Base-by-base conservation (phyloP, 2,329 filamentous ascomycete species). In the Lithohypha guttulata region DNA sequence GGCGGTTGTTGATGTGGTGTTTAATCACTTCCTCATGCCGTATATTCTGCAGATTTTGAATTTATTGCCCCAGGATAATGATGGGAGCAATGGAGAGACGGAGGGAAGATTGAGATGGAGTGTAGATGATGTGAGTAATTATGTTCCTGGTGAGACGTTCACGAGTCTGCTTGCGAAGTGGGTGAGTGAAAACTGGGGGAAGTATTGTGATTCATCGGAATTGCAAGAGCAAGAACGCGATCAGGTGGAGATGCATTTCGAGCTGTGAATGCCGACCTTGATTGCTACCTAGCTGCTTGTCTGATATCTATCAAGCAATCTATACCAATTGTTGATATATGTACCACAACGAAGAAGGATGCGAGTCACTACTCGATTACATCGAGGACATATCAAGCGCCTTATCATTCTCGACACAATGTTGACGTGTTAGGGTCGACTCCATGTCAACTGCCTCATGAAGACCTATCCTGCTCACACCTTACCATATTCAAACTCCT, bases 21-120 rank as follows among this genome's bases (percentile, higher is more conserved):
- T 93, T 55, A 75, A 93, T 42, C 86, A 93, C 56, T 98, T 95
- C 58, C 78, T 96, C 23, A 73, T 91, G 60, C 78, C 78, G 7
- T 93, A 82, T 73, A 65, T 96, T 26, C 60, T 93, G 13, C 63
- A 81, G 8, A 86, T 85, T 2, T 64, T 94, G 45, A 76, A 78
- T 43, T 77, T 71, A 49, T 56, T 73, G n/a, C 27, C 35, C 3
- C 13, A 19, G 20, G 29, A 32, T 7, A 7, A 7, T 9, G 7
- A 15, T 7, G 9, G 19, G 29, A 32, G 7, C 5, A 17, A 10
- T 15, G 17, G 13, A 32, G 29, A 32, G 29, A 6, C 6, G 17
- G 15, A 19, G n/a, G 18, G 5, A 7, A 71, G 71, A 2, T 58
- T 70, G 35, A 65, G 65, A 42, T 64, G 70, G 48, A 59, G 63